phyloP scores from a whole-genome alignment of 208 protist genomes.

The Phytomonas sp. region DNA sequence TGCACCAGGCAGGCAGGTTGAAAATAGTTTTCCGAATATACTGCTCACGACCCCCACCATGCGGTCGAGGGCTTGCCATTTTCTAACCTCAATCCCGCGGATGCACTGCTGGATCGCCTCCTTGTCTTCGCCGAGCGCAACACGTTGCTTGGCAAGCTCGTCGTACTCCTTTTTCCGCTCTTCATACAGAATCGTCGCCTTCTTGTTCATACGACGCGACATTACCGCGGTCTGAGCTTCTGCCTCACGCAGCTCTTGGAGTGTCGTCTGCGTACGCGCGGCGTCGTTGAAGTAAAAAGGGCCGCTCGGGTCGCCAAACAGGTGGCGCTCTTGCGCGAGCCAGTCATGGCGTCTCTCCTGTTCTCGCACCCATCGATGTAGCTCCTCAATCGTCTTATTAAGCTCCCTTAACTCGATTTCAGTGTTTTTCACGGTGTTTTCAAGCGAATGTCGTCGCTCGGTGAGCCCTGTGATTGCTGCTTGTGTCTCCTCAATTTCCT shows the following conservation, averaged over 20 bases:
- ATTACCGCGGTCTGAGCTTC: constrained; percentile 66
- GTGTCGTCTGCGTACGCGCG: constrained; percentile 42
- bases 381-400: constrained; percentile 36
- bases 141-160: constrained; percentile 94
- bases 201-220: constrained; percentile 85
- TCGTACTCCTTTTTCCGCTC: constrained; percentile 94
- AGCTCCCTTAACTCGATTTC: constrained; percentile 72
- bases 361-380: constrained; percentile 41
- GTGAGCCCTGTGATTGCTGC: constrained; percentile 54
- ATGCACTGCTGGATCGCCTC: constrained; percentile 95
- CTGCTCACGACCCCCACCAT: constrained; percentile 94
- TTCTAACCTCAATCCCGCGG: constrained; percentile 96
- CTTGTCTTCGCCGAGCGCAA: constrained; percentile 93
- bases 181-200: constrained; percentile 93
- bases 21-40: constrained; percentile 98
- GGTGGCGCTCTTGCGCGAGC: constrained; percentile 31
- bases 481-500: constrained; percentile 71
- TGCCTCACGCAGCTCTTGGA: constrained; percentile 66
- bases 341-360: constrained; percentile 57
- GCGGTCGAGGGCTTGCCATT: constrained; percentile 93
- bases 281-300: constrained; percentile 64
- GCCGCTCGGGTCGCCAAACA: constrained; percentile 34
- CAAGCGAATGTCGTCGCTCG: constrained; percentile 47
- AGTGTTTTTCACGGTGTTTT: constrained; percentile 60
- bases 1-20: constrained; percentile 94